These are phyloP conservation scores for Lichtheimia hyalospora DNA, from an alignment of 371 early-diverging fungal genomes.

Conservation along the genomic window DNA sequence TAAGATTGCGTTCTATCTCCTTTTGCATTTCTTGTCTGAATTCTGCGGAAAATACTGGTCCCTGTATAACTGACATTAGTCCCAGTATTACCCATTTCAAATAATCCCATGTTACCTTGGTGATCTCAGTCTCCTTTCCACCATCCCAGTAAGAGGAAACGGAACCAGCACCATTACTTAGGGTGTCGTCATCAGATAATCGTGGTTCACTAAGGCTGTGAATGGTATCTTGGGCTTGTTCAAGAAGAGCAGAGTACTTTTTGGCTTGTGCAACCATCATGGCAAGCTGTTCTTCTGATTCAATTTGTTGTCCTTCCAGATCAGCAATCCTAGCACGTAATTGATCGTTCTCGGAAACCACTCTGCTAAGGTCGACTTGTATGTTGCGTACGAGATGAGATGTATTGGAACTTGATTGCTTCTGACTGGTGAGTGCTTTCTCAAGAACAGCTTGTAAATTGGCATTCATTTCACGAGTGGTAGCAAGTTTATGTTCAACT, in stretches of 20 bases:
- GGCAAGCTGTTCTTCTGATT: slow-evolving; percentile 60
- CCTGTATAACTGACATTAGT: slow-evolving; percentile 18
- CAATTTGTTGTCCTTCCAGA: slow-evolving; percentile 60
- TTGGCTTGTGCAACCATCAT: slow-evolving; percentile 66
- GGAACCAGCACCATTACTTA: slow-evolving; percentile 25
- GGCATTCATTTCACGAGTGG: slow-evolving; percentile 64
- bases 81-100: too few relatives aligned
- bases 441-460: slow-evolving; percentile 58
- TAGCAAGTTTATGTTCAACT: slow-evolving; percentile 62
- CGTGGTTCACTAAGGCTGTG: slow-evolving; percentile 53
- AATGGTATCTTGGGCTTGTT: slow-evolving; percentile 70
- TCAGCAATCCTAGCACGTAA: slow-evolving; percentile 60
- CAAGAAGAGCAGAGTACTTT: slow-evolving; percentile 62
- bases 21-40: slow-evolving; percentile 57
- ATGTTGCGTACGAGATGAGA: slow-evolving; percentile 63
- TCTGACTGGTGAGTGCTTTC: slow-evolving; percentile 58
- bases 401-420: slow-evolving; percentile 60
- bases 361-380: slow-evolving; percentile 63
- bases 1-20: slow-evolving; percentile 51
- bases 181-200: slow-evolving; percentile 37
- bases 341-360: slow-evolving; percentile 61
- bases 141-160: slow-evolving; percentile 29
- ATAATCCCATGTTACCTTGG: slow-evolving; percentile 30
- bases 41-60: slow-evolving; percentile 54
- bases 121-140: slow-evolving; percentile 46